Conservation (phyloP, 257 asterid species). For the Leonotis leonurus region DNA sequence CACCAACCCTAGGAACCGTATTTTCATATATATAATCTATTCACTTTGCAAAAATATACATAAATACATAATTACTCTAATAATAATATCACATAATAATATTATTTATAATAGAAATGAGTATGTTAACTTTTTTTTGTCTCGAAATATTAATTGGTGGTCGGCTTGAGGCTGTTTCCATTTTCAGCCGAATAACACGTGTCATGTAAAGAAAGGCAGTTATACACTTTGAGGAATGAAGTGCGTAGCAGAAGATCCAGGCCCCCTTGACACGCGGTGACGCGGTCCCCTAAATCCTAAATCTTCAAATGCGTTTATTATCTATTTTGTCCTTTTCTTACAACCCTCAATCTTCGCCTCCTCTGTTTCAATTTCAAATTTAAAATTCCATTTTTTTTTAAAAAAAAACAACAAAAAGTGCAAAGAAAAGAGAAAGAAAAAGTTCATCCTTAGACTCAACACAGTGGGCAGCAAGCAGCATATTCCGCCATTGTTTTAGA, state of each 20-base stretch:
- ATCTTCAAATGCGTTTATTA: background rate
- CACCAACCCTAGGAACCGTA: no score
- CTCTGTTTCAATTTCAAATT: background rate
- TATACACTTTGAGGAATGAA: background rate
- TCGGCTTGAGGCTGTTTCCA: background rate
- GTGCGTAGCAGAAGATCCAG: constrained; percentile 10
- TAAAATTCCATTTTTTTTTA: no score
- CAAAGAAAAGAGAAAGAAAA: background rate
- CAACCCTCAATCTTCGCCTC: constrained; percentile 35
- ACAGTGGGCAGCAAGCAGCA: constrained; percentile 2
- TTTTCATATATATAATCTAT: no score
- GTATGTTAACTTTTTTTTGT: no score
- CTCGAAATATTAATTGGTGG: no score
- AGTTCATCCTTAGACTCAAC: background rate
- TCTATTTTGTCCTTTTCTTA: background rate
- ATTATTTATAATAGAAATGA: no score
- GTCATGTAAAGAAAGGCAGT: background rate
- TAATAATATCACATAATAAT: no score
- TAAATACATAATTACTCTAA: no score
- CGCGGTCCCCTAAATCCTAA: constrained; percentile 10
- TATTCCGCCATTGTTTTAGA: constrained; percentile 16
- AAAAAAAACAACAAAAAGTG: background rate
- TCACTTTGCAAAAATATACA: no score
- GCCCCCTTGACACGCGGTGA: background rate
- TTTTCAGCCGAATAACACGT: background rate